phyloP scores from a whole-genome alignment of 2,329 filamentous ascomycete species.

The Dothistroma pini region DNA sequence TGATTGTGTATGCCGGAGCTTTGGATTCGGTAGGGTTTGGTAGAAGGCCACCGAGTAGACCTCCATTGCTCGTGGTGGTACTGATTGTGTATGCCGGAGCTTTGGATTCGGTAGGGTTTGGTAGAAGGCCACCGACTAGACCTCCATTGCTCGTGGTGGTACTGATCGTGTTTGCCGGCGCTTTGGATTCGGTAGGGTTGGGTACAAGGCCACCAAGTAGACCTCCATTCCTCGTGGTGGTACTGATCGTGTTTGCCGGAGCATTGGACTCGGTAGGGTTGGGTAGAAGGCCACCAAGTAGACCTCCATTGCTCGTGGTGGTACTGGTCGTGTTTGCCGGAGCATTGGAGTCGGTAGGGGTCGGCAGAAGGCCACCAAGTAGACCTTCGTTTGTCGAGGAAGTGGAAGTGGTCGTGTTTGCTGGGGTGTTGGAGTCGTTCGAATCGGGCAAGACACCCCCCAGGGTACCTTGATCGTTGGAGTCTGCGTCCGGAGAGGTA shows the following conservation, averaged over 20 bases:
- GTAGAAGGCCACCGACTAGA: neutral
- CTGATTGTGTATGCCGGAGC: conserved; percentile 1
- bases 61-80: neutral
- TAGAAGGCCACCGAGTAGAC: conserved; percentile 1
- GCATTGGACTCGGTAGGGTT: conserved; percentile 4
- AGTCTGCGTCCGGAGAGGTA: neutral
- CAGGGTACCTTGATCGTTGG: neutral
- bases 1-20: neutral
- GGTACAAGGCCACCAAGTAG: conserved; percentile 1
- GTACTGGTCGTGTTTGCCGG: conserved; percentile 1
- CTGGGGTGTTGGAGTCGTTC: conserved; percentile 4
- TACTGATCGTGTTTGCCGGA: neutral
- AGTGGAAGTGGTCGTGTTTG: conserved; percentile 2
- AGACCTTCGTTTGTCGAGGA: neutral
- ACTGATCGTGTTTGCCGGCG: conserved; percentile 1
- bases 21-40: conserved; percentile 1
- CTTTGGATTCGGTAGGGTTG: conserved; percentile 1
- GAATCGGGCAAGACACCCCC: neutral
- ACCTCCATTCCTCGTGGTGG: neutral
- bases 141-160: neutral
- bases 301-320: neutral
- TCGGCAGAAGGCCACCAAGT: neutral
- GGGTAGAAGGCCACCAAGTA: neutral
- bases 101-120: conserved; percentile 1
- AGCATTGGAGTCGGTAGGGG: conserved; percentile 6